phyloP scores from a whole-genome alignment of 2,329 filamentous ascomycete genomes.

The Colletotrichum phormii region DNA sequence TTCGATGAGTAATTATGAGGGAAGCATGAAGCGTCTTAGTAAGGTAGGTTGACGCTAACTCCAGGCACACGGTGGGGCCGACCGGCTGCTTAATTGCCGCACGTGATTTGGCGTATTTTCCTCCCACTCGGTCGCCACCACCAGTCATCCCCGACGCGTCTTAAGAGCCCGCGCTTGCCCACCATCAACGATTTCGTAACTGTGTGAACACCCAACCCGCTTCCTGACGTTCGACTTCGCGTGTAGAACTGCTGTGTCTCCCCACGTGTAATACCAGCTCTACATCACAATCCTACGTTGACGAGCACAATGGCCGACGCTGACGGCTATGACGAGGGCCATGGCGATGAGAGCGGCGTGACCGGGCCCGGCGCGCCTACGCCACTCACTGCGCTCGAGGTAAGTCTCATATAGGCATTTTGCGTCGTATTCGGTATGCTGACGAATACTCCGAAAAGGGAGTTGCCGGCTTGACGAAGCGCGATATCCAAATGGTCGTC shows the following conservation, averaged over 20 bases:
- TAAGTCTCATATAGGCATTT: slow-evolving; percentile 53
- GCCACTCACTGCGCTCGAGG: slow-evolving; percentile 86
- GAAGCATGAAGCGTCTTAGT: neutral
- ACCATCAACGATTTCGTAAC: neutral
- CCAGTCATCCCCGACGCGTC: slow-evolving; percentile 47
- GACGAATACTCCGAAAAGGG: slow-evolving; percentile 66
- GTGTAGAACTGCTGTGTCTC: neutral
- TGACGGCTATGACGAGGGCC: slow-evolving; percentile 77
- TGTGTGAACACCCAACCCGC: neutral
- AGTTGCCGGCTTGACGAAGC: slow-evolving; percentile 87
- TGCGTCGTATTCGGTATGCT: neutral
- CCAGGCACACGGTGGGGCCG: slow-evolving; percentile 20
- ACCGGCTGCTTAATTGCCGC: slow-evolving; percentile 28
- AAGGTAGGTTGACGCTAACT: neutral
- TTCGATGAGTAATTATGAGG: too few relatives aligned
- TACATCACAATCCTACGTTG: neutral
- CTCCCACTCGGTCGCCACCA: slow-evolving; percentile 42
- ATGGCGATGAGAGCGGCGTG: slow-evolving; percentile 77
- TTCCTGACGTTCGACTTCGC: neutral
- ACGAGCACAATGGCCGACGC: slow-evolving; percentile 55
- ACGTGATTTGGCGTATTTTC: slow-evolving; percentile 53
- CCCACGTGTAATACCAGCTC: neutral
- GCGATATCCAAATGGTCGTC: slow-evolving; percentile 92
- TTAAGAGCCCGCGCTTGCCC: slow-evolving; percentile 16
- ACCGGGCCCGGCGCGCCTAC: slow-evolving; percentile 94